Conservation (phyloP, 2,329 filamentous ascomycete genomes). For the Penicillium sp. region DNA sequence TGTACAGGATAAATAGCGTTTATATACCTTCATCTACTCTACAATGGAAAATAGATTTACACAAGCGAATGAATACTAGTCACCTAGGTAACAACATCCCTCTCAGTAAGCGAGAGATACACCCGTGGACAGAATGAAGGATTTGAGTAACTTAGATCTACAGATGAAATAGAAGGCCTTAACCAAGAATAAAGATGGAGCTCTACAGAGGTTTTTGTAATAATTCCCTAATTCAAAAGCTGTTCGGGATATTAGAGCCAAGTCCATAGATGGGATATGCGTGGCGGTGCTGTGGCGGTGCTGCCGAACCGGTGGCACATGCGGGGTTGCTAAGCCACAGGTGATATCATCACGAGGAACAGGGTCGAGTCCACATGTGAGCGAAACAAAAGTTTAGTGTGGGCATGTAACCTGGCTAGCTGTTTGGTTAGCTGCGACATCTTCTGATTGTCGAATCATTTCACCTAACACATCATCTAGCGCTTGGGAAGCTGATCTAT, state of each 20-base stretch:
- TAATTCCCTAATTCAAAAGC: too few relatives aligned
- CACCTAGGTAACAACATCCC: too few relatives aligned
- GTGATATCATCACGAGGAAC: slow-evolving; percentile 17
- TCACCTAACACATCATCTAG: background rate
- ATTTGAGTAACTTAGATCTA: accelerated
- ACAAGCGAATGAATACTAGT: too few relatives aligned
- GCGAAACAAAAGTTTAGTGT: slow-evolving; percentile 1
- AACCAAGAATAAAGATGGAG: background rate
- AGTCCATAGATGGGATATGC: background rate
- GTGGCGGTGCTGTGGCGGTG: slow-evolving; percentile 1
- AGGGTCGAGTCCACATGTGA: background rate
- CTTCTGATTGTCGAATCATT: background rate
- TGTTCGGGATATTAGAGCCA: background rate
- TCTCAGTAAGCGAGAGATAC: background rate
- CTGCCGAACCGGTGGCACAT: slow-evolving; percentile 2
- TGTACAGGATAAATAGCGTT: background rate
- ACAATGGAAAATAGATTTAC: background rate
- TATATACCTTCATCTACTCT: background rate
- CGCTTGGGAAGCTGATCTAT: slow-evolving; percentile 12
- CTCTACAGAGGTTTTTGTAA: background rate
- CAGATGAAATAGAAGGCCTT: background rate
- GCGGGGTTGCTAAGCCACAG: slow-evolving; percentile 14
- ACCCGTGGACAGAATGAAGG: too few relatives aligned
- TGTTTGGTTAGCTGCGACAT: background rate
- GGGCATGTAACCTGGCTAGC: background rate